A percentile compares a stretch with the other conserved stretches of the same genome.
phyloP scores from a whole-genome alignment of 345 rosid species.

The Eucalyptus camaldulensis region DNA sequence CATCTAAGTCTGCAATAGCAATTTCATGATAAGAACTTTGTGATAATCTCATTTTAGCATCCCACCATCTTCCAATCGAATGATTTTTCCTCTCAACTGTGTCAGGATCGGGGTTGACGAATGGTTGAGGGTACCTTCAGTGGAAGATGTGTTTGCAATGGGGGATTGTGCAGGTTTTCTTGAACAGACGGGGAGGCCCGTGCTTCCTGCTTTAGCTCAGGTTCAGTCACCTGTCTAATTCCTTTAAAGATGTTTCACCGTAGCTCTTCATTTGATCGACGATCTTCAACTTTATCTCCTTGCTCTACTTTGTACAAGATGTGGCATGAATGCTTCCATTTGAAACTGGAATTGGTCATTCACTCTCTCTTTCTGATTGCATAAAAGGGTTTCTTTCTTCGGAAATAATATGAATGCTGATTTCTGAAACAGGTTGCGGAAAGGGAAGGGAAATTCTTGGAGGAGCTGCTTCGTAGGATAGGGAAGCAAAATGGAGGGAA shows the following conservation, averaged over 20 bases:
- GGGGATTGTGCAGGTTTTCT: constrained; percentile 78
- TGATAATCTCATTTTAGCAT: not conserved
- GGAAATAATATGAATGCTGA: not conserved
- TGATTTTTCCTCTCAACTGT: not conserved
- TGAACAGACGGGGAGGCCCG: constrained; percentile 47
- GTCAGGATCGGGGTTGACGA: constrained; percentile 55
- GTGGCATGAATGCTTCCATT: not conserved
- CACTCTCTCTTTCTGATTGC: not conserved
- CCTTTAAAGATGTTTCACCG: not conserved
- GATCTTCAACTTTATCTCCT: not conserved
- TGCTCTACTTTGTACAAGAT: not conserved
- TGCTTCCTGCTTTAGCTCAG: constrained; percentile 41
- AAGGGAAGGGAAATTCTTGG: constrained; percentile 58
- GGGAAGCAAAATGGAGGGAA: constrained; percentile 42
- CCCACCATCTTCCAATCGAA: not conserved
- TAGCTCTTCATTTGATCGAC: not conserved
- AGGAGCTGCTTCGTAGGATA: constrained; percentile 30
- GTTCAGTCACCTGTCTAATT: not conserved
- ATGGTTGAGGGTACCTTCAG: constrained; percentile 46
- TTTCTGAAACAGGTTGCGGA: constrained; percentile 38
- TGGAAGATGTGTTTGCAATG: constrained; percentile 55
- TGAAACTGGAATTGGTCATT: not conserved
- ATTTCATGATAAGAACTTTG: not conserved
- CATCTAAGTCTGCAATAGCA: not conserved
- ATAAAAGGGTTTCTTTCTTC: not conserved